Percentiles rank a stretch among this genome's conserved stretches.
Evolutionary conservation across 208 protist species (phyloP).

Genomic region (Leishmania martiniquensis): DNA sequence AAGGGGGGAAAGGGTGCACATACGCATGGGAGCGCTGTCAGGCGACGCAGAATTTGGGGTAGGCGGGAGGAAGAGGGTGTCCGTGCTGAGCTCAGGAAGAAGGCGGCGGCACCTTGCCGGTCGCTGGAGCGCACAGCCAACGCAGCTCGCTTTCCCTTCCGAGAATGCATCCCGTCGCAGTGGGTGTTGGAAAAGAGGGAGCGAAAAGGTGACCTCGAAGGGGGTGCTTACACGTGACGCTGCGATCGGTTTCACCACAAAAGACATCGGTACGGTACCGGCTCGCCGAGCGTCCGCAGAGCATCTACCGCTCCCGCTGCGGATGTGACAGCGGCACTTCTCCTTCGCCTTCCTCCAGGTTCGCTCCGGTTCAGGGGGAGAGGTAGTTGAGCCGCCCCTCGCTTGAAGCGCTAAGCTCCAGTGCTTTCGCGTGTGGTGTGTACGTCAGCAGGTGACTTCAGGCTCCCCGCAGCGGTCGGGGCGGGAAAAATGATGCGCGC

Average conservation of each 20-base stretch:
- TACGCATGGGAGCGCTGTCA: neutral
- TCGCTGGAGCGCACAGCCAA: neutral
- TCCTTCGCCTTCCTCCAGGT: neutral
- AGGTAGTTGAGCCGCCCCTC: neutral
- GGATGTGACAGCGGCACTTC: neutral
- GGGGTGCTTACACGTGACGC: neutral
- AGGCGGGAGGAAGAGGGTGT: neutral
- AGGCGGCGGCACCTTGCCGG: neutral
- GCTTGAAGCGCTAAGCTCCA: neutral
- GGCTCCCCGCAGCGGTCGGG: neutral
- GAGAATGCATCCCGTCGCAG: neutral
- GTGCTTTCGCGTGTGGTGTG: neutral
- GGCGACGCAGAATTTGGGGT: neutral
- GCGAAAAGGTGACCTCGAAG: neutral
- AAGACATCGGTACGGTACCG: neutral
- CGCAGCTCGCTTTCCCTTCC: neutral
- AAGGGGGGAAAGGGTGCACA: neutral
- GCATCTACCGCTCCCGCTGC: neutral
- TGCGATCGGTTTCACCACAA: neutral
- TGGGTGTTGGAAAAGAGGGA: neutral
- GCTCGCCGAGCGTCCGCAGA: neutral
- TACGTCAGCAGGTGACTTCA: conserved; percentile 4
- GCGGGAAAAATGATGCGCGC: neutral
- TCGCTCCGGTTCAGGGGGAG: neutral
- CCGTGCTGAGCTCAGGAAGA: neutral